Evolutionary conservation across 2,329 filamentous ascomycete species (phyloP), one percentile per base, ranked within the genome.

Genomic region (Apiospora saccharicola): DNA sequence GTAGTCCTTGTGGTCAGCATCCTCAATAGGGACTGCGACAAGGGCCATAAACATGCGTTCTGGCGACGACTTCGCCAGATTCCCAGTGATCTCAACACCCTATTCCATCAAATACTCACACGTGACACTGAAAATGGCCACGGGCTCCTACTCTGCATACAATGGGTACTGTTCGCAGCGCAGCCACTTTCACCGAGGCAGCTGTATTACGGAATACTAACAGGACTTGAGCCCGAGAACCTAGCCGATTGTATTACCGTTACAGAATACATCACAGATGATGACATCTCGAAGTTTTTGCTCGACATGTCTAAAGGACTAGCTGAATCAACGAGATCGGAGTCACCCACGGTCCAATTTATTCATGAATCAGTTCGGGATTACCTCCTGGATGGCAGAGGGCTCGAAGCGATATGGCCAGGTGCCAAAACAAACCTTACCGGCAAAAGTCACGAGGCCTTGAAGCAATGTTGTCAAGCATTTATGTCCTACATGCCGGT

Each of bases 281-380:
- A 46, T 4, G 24, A 44, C 2, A 30, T 68, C 1, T 10, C 13
- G 8, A 43, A 22, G 19, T 68, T 26, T 13, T 12, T 68, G 5
- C 44, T 43, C 4, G 10, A 47, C n/a, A 22, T 78, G 0, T 90
- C 88, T 0, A 90, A 89, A 75, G 88, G 88, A 0, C 80, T 90
- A 8, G 84, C 83, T 0, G 86, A 89, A 70, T 73, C 84, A 0
- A 84, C 82, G 0, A 81, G 76, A 16, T 75, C 78, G 0, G 37
- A 41, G 37, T 41, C 7, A 10, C 37, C 37, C 6, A 75, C 78
- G 14, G 84, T 89, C 0, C 87, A 89, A 71, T 90, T 89, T 75
- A 88, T 89, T 8, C 86, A 89, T 51, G 85, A 88, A 74, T 87
- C 87, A 0, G 85, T 88, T 0, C 76, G 82, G 0, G 86, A 88